Percentiles rank a stretch among this genome's conserved stretches.
These are phyloP conservation scores for Helicocarpus griseus DNA, from an alignment of 2,329 filamentous ascomycete species.

Conservation along the genomic window DNA sequence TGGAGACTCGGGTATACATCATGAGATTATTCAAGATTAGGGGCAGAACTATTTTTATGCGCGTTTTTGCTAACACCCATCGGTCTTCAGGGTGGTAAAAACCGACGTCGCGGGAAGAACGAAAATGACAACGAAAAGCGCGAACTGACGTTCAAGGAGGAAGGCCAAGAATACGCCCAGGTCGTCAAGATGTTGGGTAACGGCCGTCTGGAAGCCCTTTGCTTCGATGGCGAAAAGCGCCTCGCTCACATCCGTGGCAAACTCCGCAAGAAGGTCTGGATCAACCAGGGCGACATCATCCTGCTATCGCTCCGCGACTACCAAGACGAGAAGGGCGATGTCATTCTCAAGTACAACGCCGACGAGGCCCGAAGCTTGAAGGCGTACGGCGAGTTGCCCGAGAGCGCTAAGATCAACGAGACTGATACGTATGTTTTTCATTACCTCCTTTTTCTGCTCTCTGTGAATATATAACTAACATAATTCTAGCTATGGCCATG, in stretches of 20 bases:
- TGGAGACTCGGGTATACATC: background rate
- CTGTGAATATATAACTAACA: conserved; percentile 1
- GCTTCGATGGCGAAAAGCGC: conserved; percentile 88
- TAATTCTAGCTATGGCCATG: conserved; percentile 51
- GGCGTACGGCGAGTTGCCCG: conserved; percentile 93
- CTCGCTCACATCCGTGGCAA: conserved; percentile 86
- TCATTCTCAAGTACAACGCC: conserved; percentile 89
- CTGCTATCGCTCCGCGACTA: conserved; percentile 81
- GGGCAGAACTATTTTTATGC: background rate
- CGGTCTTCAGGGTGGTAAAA: conserved; percentile 79
- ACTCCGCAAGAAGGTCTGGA: conserved; percentile 99
- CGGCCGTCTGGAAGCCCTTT: conserved; percentile 83
- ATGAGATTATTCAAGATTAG: background rate
- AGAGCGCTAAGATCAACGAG: conserved; percentile 99
- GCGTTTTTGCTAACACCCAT: conserved; percentile 16
- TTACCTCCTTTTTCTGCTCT: background rate
- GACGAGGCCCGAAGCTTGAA: conserved; percentile 94
- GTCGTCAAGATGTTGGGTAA: conserved; percentile 95
- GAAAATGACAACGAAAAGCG: conserved; percentile 99
- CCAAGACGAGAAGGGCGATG: conserved; percentile 87
- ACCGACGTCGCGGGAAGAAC: conserved; percentile 96
- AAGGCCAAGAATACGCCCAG: conserved; percentile 86
- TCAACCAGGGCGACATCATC: conserved; percentile 96
- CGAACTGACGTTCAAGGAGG: conserved; percentile 97
- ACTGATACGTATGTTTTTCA: conserved; percentile 66